These are phyloP conservation scores for Echeveria elegans DNA, from an alignment of 164 flowering plant species.

Conservation along the genomic window DNA sequence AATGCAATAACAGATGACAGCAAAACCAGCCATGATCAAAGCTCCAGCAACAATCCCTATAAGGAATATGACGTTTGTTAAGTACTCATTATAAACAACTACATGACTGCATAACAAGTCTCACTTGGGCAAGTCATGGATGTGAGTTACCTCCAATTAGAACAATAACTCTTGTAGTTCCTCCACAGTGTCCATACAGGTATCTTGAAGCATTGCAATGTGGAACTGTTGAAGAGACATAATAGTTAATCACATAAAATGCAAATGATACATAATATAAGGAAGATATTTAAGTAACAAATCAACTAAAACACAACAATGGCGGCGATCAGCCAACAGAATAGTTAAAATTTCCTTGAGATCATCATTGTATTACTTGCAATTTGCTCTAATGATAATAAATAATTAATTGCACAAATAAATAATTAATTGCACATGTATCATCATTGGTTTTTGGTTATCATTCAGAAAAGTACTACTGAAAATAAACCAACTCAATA, in stretches of 20 bases:
- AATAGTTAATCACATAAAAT: neutral
- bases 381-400: neutral
- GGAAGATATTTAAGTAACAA: neutral
- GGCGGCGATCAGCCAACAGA: neutral
- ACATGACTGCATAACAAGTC: neutral
- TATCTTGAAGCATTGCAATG: constrained; percentile 16
- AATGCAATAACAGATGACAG: constrained; percentile 22
- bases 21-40: constrained; percentile 22
- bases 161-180: constrained; percentile 22
- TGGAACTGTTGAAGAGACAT: constrained; percentile 12
- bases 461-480: no score
- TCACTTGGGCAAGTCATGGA: neutral
- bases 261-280: neutral
- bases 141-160: constrained; percentile 43
- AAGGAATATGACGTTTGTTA: neutral
- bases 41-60: constrained; percentile 48
- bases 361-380: neutral
- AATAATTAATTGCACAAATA: neutral
- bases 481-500: no score
- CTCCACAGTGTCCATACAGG: constrained; percentile 31
- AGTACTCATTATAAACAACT: neutral
- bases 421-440: no score
- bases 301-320: neutral
- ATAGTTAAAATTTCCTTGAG: neutral
- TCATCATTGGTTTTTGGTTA: no score